phyloP scores from a whole-genome alignment of 768 basidiomycete genomes.

The Dacryopinax primogenitus region DNA sequence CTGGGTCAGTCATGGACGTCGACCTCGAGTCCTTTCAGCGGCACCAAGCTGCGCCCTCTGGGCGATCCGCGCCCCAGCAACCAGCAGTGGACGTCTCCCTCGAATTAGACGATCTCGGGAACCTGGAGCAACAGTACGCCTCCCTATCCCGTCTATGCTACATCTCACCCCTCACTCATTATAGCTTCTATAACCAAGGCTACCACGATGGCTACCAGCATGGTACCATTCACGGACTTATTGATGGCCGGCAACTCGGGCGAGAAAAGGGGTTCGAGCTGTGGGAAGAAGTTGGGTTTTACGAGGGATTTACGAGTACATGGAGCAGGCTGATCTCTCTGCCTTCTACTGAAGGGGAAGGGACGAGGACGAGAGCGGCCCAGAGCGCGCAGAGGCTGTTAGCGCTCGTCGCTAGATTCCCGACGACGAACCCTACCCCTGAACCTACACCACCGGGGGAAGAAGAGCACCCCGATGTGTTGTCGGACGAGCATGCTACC shows the following conservation, averaged over 20 bases:
- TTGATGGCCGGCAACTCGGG: slow-evolving; percentile 82
- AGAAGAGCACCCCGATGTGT: slow-evolving; percentile 18
- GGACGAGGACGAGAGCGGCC: slow-evolving; percentile 27
- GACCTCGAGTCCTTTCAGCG: not conserved
- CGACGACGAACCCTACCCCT: slow-evolving; percentile 54
- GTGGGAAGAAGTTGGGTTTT: slow-evolving; percentile 95
- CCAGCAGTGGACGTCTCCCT: slow-evolving; percentile 23
- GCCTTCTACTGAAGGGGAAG: slow-evolving; percentile 10
- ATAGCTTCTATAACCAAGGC: slow-evolving; percentile 75
- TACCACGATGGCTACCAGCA: slow-evolving; percentile 68
- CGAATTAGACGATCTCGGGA: slow-evolving; percentile 47
- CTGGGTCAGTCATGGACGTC: not conserved
- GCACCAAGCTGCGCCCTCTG: not conserved
- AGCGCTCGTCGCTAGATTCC: slow-evolving; percentile 60
- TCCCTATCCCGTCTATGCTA: not conserved
- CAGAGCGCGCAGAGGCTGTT: slow-evolving; percentile 60
- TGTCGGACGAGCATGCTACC: slow-evolving; percentile 11
- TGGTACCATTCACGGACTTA: slow-evolving; percentile 76
- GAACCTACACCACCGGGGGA: slow-evolving; percentile 18
- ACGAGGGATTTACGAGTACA: slow-evolving; percentile 63
- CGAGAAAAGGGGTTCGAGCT: slow-evolving; percentile 85
- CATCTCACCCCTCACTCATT: not conserved
- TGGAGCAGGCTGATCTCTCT: slow-evolving; percentile 36
- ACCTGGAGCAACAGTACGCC: slow-evolving; percentile 42
- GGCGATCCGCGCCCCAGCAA: not conserved